A percentile compares a stretch with the other conserved stretches of the same genome.
These are phyloP conservation scores for Aspergillus haitiensis DNA, from an alignment of 495 filamentous ascomycete species.

Conservation along the genomic window DNA sequence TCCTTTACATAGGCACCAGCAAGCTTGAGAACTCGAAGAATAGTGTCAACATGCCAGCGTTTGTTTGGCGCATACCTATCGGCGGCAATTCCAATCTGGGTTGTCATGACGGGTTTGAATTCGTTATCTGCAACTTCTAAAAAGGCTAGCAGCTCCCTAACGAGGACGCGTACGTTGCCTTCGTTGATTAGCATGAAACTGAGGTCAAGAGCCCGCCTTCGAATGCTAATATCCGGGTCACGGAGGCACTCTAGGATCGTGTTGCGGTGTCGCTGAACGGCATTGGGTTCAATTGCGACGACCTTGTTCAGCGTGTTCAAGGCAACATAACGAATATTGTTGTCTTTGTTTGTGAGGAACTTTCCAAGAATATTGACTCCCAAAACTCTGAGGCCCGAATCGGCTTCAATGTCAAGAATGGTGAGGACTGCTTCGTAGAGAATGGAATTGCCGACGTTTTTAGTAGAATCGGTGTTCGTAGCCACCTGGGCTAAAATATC, in stretches of 20 bases:
- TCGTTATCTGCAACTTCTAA: constrained; percentile 96
- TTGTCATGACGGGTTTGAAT: constrained; percentile 97
- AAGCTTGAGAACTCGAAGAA: constrained; percentile 89
- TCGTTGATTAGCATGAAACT: constrained; percentile 99
- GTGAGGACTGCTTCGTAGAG: constrained; percentile 97
- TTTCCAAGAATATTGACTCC: constrained; percentile 98
- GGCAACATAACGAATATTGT: constrained; percentile 98
- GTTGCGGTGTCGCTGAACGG: constrained; percentile 93
- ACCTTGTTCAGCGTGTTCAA: constrained; percentile 98
- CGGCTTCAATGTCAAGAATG: constrained; percentile 96
- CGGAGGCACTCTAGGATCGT: constrained; percentile 95
- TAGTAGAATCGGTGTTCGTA: constrained; percentile 96
- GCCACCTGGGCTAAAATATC: constrained; percentile 98
- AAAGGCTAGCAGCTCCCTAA: constrained; percentile 90
- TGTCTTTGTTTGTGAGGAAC: constrained; percentile 95
- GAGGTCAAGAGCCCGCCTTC: constrained; percentile 88
- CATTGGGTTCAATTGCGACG: constrained; percentile 95
- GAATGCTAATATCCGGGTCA: constrained; percentile 98
- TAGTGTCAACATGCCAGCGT: constrained; percentile 97
- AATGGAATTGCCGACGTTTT: constrained; percentile 98
- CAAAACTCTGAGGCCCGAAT: constrained; percentile 87
- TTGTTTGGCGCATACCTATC: constrained; percentile 95
- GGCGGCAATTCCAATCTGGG: constrained; percentile 94
- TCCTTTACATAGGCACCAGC: constrained; percentile 97
- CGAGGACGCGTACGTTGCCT: constrained; percentile 87